These are phyloP conservation scores for Xylaria sp. DNA, from an alignment of 2,329 filamentous ascomycete genomes.

Conservation along the genomic window DNA sequence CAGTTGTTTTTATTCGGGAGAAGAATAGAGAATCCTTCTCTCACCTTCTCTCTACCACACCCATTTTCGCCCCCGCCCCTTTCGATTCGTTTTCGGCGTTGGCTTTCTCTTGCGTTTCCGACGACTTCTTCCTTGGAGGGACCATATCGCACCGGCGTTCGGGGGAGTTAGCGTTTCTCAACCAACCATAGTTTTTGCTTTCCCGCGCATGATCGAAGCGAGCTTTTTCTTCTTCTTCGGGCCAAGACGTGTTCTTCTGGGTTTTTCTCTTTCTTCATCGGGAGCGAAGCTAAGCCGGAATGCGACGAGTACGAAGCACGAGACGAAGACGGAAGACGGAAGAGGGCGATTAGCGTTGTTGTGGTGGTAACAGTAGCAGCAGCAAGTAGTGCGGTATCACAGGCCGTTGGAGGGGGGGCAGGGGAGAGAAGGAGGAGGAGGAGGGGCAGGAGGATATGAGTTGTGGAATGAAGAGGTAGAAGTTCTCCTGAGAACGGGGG, in stretches of 20 bases:
- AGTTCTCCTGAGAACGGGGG: not conserved
- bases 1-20: constrained; percentile 2
- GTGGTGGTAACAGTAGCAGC: constrained; percentile 6
- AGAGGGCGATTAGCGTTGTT: not conserved
- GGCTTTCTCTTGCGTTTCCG: constrained; percentile 15
- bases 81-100: constrained; percentile 14
- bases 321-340: too few relatives aligned
- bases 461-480: not conserved
- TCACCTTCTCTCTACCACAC: constrained; percentile 6
- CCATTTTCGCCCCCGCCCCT: constrained; percentile 1
- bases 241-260: too few relatives aligned
- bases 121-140: constrained; percentile 18
- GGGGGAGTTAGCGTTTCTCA: constrained; percentile 22
- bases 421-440: not conserved
- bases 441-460: not conserved
- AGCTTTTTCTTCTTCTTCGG: too few relatives aligned
- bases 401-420: not conserved
- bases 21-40: not conserved
- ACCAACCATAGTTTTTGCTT: constrained; percentile 1
- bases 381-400: not conserved
- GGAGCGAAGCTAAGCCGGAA: too few relatives aligned
- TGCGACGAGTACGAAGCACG: too few relatives aligned
- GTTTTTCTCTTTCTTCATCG: too few relatives aligned
- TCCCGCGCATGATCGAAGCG: constrained; percentile 21
- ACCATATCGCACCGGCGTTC: constrained; percentile 27